Evolutionary conservation across 306 rosid genomes (phyloP), one percentile per base, ranked within the genome.

Genomic region (Lathyrus aphaca): DNA sequence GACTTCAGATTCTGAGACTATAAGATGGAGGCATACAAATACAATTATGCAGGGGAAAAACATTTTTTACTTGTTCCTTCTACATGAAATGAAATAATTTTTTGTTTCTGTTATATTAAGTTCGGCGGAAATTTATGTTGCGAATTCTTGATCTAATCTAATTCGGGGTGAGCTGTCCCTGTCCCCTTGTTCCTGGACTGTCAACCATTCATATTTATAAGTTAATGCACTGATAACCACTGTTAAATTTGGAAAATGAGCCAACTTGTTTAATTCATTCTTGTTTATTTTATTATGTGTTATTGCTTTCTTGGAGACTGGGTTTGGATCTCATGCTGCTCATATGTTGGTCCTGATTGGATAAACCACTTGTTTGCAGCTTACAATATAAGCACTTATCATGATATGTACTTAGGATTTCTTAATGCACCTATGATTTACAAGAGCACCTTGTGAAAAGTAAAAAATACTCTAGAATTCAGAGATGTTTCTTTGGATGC

Each of bases 1-100:
- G 97, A 84, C 61, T 94, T 94, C 88, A 90, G 96, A 87, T 94
- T 94, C 94, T 94, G 88, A 93, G 71, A 71, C 39, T 59, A 43
- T 57, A 32, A 63, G 35, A 30, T 55, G 83, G 73, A 74, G 72
- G 43, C 63, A 27, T 72, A 73, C 68, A 63, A 12, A 75, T 56
- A 25, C 68, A 63, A 21, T 16, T 39, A 50, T 29, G 25, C 44
- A 55, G 79, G 32, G 60, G 38, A 30, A 45, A 75, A 73, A 55
- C 70, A 49, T 40, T 46, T 64, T 40, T 72, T 43, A 63, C 71
- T 59, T 73, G 63, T 75, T 80, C 69, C 59, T 78, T 82, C 32
- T 77, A 74, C 76, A 73, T 59, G 74, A 71, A 23, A 43, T 72
- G n/a, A 53, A 53, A 53, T 53, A 53, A 56, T 43, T 76, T 74